Percentiles rank a stretch among this genome's conserved stretches.
Conservation (phyloP, 179 eudicot genomes). For the Actinidia chinensis region DNA sequence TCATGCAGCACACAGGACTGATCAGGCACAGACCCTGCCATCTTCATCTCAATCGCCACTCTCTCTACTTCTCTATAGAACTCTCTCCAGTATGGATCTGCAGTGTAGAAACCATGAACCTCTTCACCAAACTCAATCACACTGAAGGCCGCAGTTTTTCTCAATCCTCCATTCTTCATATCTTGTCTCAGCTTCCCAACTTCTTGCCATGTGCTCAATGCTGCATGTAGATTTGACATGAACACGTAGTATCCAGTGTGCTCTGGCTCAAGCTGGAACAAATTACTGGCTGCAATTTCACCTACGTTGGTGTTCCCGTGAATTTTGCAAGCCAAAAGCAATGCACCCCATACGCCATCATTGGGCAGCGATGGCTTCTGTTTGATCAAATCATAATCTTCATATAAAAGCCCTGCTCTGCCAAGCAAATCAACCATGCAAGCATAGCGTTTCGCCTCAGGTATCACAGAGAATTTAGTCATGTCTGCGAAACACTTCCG, state of each 20-base stretch:
- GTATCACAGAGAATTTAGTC: constrained; percentile 20
- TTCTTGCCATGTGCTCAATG: constrained; percentile 25
- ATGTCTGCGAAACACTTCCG: constrained; percentile 23
- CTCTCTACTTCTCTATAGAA: constrained; percentile 21
- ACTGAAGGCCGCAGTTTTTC: constrained; percentile 31
- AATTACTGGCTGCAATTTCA: constrained; percentile 28
- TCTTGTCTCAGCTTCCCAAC: constrained; percentile 31
- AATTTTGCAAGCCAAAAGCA: constrained; percentile 33
- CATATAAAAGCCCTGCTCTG: constrained; percentile 29
- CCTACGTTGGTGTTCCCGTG: constrained; percentile 24
- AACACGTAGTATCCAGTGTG: constrained; percentile 32
- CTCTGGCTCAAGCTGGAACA: constrained; percentile 29
- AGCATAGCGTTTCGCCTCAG: constrained; percentile 29
- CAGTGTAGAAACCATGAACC: constrained; percentile 30
- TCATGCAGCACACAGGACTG: constrained; percentile 29
- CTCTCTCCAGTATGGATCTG: constrained; percentile 20
- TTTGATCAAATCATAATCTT: constrained; percentile 29
- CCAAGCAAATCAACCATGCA: constrained; percentile 37
- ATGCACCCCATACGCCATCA: constrained; percentile 35
- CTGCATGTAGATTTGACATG: constrained; percentile 31
- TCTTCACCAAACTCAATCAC: constrained; percentile 26
- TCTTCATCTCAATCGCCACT: constrained; percentile 24
- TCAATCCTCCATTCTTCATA: constrained; percentile 27
- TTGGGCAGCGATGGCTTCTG: constrained; percentile 23
- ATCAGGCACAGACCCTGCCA: constrained; percentile 25